Evolutionary conservation across 495 filamentous ascomycete species (phyloP).

Genomic region (Aspergillus affinis): DNA sequence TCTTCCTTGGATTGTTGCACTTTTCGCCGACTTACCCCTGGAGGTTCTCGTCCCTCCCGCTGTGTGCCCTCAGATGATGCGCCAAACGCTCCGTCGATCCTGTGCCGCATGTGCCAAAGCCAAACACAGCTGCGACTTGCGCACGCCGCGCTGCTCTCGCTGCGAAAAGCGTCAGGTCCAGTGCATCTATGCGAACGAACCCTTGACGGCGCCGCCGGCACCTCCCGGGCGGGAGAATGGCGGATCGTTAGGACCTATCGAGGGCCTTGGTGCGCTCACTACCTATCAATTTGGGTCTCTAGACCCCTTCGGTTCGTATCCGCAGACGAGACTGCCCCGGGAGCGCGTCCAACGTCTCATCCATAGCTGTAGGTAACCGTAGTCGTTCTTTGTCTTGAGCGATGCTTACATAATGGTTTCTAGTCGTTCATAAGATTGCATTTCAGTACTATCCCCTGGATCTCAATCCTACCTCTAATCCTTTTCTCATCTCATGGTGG

Average conservation of each 20-base stretch:
- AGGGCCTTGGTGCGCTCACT: constrained; percentile 11
- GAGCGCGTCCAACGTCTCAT: constrained; percentile 49
- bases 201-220: constrained; percentile 29
- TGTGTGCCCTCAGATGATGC: constrained; percentile 29
- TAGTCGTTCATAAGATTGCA: constrained; percentile 52
- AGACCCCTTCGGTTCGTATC: constrained; percentile 55
- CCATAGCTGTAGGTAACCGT: constrained; percentile 41
- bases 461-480: constrained; percentile 45
- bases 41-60: not conserved
- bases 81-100: constrained; percentile 48
- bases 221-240: constrained; percentile 11
- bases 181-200: constrained; percentile 51
- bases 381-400: not conserved
- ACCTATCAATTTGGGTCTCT: constrained; percentile 28
- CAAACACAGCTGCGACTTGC: constrained; percentile 50
- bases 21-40: not conserved
- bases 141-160: constrained; percentile 48
- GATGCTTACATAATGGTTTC: constrained; percentile 16
- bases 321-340: constrained; percentile 45
- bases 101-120: constrained; percentile 50
- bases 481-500: constrained; percentile 56
- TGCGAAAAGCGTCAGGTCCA: constrained; percentile 42
- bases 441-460: constrained; percentile 57
- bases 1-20: not conserved
- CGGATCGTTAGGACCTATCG: constrained; percentile 8